phyloP scores from a whole-genome alignment of 805 yeast genomes.

The Candida pseudoglaebosa region DNA sequence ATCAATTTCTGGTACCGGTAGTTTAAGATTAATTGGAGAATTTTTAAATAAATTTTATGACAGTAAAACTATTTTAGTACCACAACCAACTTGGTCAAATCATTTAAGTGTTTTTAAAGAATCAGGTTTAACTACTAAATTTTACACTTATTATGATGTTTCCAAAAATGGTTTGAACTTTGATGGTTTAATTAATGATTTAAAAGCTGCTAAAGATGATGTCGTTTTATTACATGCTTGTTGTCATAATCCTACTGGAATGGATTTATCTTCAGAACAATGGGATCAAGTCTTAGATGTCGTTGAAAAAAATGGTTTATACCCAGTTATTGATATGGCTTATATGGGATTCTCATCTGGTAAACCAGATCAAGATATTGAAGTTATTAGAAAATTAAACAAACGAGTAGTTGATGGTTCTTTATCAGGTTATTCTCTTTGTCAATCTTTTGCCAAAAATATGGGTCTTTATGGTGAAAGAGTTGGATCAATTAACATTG shows the following conservation, averaged over 20 bases:
- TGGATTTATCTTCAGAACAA: conserved; percentile 78
- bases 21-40: conserved; percentile 79
- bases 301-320: conserved; percentile 52
- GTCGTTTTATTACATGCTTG: conserved; percentile 85
- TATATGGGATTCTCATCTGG: conserved; percentile 96
- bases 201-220: conserved; percentile 52
- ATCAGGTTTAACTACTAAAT: conserved; percentile 61
- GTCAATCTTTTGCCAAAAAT: conserved; percentile 46
- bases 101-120: conserved; percentile 76
- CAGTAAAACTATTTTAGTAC: conserved; percentile 58
- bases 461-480: conserved; percentile 49
- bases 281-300: conserved; percentile 75
- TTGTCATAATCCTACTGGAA: conserved; percentile 96
- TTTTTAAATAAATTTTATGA: conserved; percentile 62
- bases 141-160: conserved; percentile 70
- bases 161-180: conserved; percentile 60
- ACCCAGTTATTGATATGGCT: conserved; percentile 89
- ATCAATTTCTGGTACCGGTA: conserved; percentile 94
- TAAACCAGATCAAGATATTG: conserved; percentile 64
- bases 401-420: conserved; percentile 47
- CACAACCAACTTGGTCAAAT: conserved; percentile 94
- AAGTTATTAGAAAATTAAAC: conserved; percentile 43
- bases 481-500: conserved; percentile 73
- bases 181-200: conserved; percentile 57
- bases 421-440: conserved; percentile 50